These are phyloP conservation scores for Tubosaeta sp. DNA, from an alignment of 768 basidiomycete genomes.

Conservation along the genomic window DNA sequence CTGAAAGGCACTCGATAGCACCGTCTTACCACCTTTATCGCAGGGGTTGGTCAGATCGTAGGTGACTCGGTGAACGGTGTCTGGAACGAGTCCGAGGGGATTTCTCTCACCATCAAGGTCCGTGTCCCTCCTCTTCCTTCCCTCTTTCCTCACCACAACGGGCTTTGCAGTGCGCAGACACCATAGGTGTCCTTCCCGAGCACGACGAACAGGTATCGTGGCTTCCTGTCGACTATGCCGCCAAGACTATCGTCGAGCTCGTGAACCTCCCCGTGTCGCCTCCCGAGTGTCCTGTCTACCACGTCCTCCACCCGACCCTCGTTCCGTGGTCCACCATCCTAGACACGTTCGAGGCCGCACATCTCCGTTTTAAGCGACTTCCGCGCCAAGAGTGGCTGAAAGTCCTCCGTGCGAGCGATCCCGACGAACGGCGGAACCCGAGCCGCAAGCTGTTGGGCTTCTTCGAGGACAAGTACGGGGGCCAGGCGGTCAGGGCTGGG, in stretches of 20 bases:
- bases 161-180: slow-evolving; percentile 33
- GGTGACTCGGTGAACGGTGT: slow-evolving; percentile 46
- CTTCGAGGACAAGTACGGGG: slow-evolving; percentile 25
- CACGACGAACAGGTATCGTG: slow-evolving; percentile 37
- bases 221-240: slow-evolving; percentile 53
- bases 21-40: neutral
- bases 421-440: slow-evolving; percentile 22
- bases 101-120: slow-evolving; percentile 31
- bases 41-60: slow-evolving; percentile 54
- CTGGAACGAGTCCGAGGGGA: slow-evolving; percentile 51
- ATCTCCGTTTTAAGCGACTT: slow-evolving; percentile 27
- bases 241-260: slow-evolving; percentile 44
- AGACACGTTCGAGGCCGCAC: slow-evolving; percentile 32
- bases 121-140: neutral
- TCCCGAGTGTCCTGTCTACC: slow-evolving; percentile 18
- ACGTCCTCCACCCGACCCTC: slow-evolving; percentile 17
- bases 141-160: neutral
- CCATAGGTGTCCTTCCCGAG: slow-evolving; percentile 34
- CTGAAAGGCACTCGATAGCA: too few species aligned
- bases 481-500: slow-evolving; percentile 3
- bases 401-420: slow-evolving; percentile 19
- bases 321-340: slow-evolving; percentile 39
- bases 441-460: slow-evolving; percentile 23
- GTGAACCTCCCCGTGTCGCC: slow-evolving; percentile 15
- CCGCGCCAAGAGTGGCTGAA: slow-evolving; percentile 23